Base-by-base conservation (phyloP, 2,329 filamentous ascomycete species). In the Colletotrichum abscissum region DNA sequence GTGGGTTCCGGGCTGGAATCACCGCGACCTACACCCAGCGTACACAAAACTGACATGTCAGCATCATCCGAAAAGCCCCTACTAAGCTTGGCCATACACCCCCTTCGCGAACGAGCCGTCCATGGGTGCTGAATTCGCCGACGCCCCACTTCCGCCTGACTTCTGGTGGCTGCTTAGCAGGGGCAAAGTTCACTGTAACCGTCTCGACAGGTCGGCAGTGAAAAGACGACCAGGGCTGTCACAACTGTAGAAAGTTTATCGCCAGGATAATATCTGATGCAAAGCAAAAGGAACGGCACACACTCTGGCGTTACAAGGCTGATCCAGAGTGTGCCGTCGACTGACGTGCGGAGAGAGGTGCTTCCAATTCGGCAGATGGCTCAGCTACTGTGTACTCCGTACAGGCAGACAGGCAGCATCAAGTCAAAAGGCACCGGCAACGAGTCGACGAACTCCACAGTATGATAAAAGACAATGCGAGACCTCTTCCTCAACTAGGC, bases 71-170 rank as follows among this genome's bases (percentile, higher is more conserved):
- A 55, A 28, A 22, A 16, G n/a, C 42, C 55, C 55, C 64, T 54
- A 28, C n/a, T n/a, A 19, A 56, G 16, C 38, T 42, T 42, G 38
- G 6, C 38, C 38, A 19, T 19, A 19, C 38, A 26, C 49, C 56
- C 49, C 66, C 60, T 64, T 28, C 38, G 38, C 38, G 38, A 42
- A 38, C 35, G 28, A 52, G 30, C 12, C 9, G 35, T 57, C 49
- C 28, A 57, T 35, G 63, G 63, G 26, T 57, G 12, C 19, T 57
- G 63, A 63, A 71, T 26, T 67, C 62, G 57, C 63, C 68, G 56
- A 71, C 56, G 35, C 57, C 26, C 68, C 68, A 67, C 63, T 54
- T 7, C 46, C 46, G 63, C 14, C 26, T 35, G 62, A 22, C 26
- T 65, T 60, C 55, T n/a, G 62, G 55, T 60, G 60, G 19, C 22